These are phyloP conservation scores for Diaporthe ilicicola DNA, from an alignment of 2,329 filamentous ascomycete species.

Conservation along the genomic window DNA sequence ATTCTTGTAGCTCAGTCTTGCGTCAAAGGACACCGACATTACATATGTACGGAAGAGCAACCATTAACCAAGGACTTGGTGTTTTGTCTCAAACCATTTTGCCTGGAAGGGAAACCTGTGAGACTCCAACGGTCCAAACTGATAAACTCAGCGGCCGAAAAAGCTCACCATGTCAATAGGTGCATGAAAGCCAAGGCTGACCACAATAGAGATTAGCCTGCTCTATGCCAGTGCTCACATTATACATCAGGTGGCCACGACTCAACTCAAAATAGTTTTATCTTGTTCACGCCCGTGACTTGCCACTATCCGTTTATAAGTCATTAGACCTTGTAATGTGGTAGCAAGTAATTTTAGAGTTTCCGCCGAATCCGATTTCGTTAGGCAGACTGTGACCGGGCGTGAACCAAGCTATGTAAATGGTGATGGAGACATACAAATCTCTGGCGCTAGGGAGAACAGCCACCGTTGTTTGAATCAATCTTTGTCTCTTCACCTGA, in stretches of 20 bases:
- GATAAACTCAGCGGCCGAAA: background rate
- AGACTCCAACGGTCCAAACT: background rate
- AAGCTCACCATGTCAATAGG: background rate
- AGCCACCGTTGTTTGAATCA: too few species aligned
- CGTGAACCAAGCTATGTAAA: too few species aligned
- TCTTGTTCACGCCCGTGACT: background rate
- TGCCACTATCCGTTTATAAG: background rate
- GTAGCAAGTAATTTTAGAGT: too few species aligned
- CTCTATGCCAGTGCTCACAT: background rate
- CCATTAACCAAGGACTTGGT: too few species aligned
- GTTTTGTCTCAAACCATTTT: background rate
- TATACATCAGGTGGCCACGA: background rate
- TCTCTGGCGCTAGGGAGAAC: too few species aligned
- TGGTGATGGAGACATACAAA: too few species aligned
- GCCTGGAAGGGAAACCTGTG: background rate
- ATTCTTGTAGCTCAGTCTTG: background rate
- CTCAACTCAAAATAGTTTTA: background rate
- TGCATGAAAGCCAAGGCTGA: constrained; percentile 16
- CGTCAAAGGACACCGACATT: background rate
- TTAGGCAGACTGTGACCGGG: too few species aligned
- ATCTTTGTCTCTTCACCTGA: too few species aligned
- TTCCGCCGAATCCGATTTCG: too few species aligned
- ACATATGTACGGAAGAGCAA: background rate
- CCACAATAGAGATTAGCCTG: background rate
- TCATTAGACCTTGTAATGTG: too few species aligned